Base-by-base conservation (phyloP, 2,329 filamentous ascomycete species). In the Didymella glomerata region DNA sequence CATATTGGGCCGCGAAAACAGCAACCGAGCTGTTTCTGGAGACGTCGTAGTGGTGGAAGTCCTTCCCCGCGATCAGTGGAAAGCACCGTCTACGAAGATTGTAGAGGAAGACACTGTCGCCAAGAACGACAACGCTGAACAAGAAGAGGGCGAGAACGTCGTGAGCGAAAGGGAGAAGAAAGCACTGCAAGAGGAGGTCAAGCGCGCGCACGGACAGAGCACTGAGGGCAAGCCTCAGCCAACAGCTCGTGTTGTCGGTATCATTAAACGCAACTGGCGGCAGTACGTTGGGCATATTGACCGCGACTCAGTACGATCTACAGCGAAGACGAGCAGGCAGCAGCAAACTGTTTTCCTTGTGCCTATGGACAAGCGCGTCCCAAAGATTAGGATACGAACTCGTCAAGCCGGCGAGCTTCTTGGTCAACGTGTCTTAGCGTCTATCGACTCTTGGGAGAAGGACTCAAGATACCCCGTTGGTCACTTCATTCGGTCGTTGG, bases 241-340 rank as follows among this genome's bases (percentile, higher is more conserved):
- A 7, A 98, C 95, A 7, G 95, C 94, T 25, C 91, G 86, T 74
- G 91, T 99, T 13, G 92, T 98, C 7, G 95, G 95, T 47, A 85
- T 98, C 24, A 87, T 97, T 74, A 97, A 96, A 80, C 88, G 95
- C 51, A 98, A 98, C 77, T 99, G 95, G 95, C 86, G 95, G 61
- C 96, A 98, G 77, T 98, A 97, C 69, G 95, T 99, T 62, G 95
- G 95, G 2, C 93, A 97, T 73, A 90, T 99, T 56, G 95, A 99
- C 74, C 88, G 90, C 49, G 91, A 90, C 11, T 96, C 93, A 2
- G 89, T 93, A 48, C 89, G 89, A 70, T 86, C 88, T 52, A 86
- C 88, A 3, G 86, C 86, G 2, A 89, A 88, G 60, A 89, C 93
- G 68, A 92, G 92, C 28, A 86, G 93, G 58, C 90, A 90, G 69